These are phyloP conservation scores for Aspergillus intermedius DNA, from an alignment of 2,329 filamentous ascomycete species.

Conservation along the genomic window DNA sequence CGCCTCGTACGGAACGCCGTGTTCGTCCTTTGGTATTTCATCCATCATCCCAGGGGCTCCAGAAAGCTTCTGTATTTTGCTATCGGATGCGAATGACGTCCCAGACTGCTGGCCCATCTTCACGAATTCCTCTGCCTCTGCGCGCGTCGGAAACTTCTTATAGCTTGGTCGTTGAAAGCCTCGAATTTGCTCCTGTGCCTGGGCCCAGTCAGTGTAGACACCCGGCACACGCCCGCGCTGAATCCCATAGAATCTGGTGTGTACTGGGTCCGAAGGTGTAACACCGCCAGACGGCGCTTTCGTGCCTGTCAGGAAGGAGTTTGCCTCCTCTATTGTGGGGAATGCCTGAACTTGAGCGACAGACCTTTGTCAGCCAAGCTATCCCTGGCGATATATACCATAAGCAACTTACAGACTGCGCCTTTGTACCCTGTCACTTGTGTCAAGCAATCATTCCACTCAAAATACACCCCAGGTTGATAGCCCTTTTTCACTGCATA, in stretches of 20 bases:
- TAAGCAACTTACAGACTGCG: conserved; percentile 57
- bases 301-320: conserved; percentile 64
- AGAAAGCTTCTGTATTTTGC: conserved; percentile 28
- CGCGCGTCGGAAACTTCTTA: conserved; percentile 60
- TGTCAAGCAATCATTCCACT: conserved; percentile 55
- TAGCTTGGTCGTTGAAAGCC: conserved; percentile 64
- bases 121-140: conserved; percentile 75
- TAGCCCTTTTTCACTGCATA: conserved; percentile 59
- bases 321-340: conserved; percentile 64
- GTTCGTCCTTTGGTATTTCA: conserved; percentile 37
- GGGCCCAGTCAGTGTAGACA: conserved; percentile 61
- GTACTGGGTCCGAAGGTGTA: conserved; percentile 29
- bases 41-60: conserved; percentile 33
- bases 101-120: conserved; percentile 28
- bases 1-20: conserved; percentile 42
- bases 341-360: conserved; percentile 70
- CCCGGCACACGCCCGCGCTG: conserved; percentile 53
- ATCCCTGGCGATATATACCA: background rate
- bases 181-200: conserved; percentile 65
- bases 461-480: conserved; percentile 57
- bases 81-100: conserved; percentile 18
- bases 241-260: conserved; percentile 55
- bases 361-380: background rate
- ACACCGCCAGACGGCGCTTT: conserved; percentile 35
- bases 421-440: conserved; percentile 60